These are phyloP conservation scores for Pseudocercospora fijiensis DNA, from an alignment of 2,329 filamentous ascomycete species.

Conservation along the genomic window DNA sequence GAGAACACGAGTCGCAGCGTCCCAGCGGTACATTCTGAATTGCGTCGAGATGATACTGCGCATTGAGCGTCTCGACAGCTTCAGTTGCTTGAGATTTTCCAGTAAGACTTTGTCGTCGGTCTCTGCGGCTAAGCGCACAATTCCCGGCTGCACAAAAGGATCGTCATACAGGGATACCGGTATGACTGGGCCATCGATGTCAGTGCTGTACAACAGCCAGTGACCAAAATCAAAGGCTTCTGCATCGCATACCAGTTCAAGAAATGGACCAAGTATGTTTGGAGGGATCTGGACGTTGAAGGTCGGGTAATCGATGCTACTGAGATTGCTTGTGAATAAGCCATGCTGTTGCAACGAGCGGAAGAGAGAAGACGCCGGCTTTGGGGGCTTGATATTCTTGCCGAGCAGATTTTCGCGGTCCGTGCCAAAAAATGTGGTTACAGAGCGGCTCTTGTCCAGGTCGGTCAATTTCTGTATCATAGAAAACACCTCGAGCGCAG, in stretches of 20 bases:
- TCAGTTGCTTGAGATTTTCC: conserved; percentile 25
- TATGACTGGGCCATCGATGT: conserved; percentile 57
- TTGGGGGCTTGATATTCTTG: conserved; percentile 7
- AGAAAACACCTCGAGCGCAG: conserved; percentile 42
- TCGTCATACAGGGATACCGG: conserved; percentile 46
- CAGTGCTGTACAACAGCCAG: conserved; percentile 54
- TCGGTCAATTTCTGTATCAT: conserved; percentile 45
- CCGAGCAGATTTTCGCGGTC: background rate
- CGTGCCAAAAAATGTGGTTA: conserved; percentile 44
- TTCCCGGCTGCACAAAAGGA: conserved; percentile 51
- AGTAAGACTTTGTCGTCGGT: conserved; percentile 46
- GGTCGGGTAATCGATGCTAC: conserved; percentile 46
- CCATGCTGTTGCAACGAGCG: conserved; percentile 28
- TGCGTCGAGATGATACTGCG: conserved; percentile 46
- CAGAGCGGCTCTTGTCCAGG: conserved; percentile 44
- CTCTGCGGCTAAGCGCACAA: conserved; percentile 56
- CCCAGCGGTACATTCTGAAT: conserved; percentile 44
- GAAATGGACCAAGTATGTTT: conserved; percentile 50
- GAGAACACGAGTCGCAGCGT: conserved; percentile 42
- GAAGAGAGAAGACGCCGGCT: conserved; percentile 13
- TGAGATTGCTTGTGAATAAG: conserved; percentile 34
- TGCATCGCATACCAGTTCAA: conserved; percentile 52
- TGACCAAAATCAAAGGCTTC: conserved; percentile 51
- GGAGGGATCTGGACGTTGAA: conserved; percentile 49
- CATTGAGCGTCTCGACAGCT: conserved; percentile 13